Conservation (phyloP, 1,139 yeast species). For the Blastobotrys illinoisensis region DNA sequence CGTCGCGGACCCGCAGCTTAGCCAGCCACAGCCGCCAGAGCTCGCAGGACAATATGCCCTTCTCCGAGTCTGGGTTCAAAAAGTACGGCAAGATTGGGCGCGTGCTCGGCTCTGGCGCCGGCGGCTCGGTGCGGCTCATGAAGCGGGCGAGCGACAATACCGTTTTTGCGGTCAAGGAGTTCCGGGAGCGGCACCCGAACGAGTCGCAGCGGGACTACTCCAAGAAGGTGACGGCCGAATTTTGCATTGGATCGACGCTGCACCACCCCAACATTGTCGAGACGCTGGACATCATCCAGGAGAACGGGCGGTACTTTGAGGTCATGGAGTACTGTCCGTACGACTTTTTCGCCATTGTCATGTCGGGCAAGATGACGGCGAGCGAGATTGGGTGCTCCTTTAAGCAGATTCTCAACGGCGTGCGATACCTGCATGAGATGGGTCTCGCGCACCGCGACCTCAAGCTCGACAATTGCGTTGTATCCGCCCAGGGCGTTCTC, state of each 20-base stretch:
- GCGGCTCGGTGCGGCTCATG: conserved; percentile 88
- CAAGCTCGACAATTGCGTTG: conserved; percentile 91
- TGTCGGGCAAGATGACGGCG: conserved; percentile 89
- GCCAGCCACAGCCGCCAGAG: conserved; percentile 8
- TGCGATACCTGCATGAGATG: conserved; percentile 71
- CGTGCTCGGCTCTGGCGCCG: conserved; percentile 94
- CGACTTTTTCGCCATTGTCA: conserved; percentile 94
- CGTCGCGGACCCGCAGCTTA: conserved; percentile 10
- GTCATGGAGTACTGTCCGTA: conserved; percentile 98
- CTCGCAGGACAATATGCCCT: conserved; percentile 30
- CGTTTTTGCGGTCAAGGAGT: conserved; percentile 95
- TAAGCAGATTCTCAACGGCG: conserved; percentile 81
- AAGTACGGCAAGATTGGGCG: conserved; percentile 89
- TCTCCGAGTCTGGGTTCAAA: conserved; percentile 43
- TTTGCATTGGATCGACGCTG: conserved; percentile 91
- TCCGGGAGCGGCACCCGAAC: conserved; percentile 75
- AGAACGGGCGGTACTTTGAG: conserved; percentile 79
- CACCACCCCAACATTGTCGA: conserved; percentile 93
- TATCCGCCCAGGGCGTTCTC: conserved; percentile 76
- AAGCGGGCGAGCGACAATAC: conserved; percentile 74
- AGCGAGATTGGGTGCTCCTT: conserved; percentile 85
- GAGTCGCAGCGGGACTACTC: conserved; percentile 88
- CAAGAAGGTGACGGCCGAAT: conserved; percentile 94
- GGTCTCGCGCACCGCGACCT: conserved; percentile 95
- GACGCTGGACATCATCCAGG: conserved; percentile 87